These are phyloP conservation scores for Cryptococcus sp. DNA, from an alignment of 1,284 basidiomycete genomes.

Conservation along the genomic window DNA sequence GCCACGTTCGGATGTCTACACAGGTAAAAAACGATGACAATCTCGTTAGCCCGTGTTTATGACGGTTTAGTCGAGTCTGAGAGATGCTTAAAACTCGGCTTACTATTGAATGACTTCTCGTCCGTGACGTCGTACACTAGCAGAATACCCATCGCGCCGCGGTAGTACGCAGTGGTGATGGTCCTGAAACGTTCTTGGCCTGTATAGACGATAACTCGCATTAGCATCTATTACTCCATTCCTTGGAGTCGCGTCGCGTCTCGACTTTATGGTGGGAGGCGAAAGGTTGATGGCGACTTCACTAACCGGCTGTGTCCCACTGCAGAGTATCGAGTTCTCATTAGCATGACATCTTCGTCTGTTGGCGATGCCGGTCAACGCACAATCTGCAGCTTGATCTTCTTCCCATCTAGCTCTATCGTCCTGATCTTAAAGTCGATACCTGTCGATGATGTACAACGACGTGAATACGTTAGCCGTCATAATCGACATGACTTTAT, in stretches of 20 bases:
- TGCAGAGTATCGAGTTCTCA: conserved; percentile 47
- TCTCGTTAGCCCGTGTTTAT: conserved; percentile 1
- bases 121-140: conserved; percentile 99
- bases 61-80: background rate
- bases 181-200: conserved; percentile 98
- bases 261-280: too few species aligned
- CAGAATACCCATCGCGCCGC: conserved; percentile 98
- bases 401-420: conserved; percentile 99
- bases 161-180: conserved; percentile 99
- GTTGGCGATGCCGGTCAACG: conserved; percentile 52
- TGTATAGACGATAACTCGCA: conserved; percentile 8
- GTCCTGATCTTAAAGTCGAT: conserved; percentile 71
- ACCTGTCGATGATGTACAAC: conserved; percentile 6
- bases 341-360: background rate
- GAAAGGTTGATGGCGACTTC: background rate
- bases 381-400: conserved; percentile 98
- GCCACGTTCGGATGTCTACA: conserved; percentile 98
- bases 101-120: conserved; percentile 96
- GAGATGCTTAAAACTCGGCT: conserved; percentile 52
- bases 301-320: conserved; percentile 90
- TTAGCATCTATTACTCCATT: background rate
- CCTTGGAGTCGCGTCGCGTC: too few species aligned
- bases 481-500: background rate
- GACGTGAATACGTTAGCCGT: too few species aligned
- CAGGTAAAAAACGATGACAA: background rate